Evolutionary conservation across 352 stramenopile species (phyloP).

Genomic region (Phytophthora tentaculata): DNA sequence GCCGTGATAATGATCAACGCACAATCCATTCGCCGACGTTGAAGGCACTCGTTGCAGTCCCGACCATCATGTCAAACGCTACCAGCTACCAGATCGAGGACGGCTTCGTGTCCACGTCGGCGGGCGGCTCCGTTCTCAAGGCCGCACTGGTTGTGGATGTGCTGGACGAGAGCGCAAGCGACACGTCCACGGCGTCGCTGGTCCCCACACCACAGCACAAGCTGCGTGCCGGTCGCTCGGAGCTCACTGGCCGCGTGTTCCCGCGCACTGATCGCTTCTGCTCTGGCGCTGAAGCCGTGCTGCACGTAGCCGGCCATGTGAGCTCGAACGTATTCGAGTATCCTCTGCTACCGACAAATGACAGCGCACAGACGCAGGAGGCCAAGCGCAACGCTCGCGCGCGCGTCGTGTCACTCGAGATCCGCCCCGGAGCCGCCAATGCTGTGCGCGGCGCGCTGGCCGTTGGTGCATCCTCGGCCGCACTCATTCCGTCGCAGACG

Average conservation of each 20-base stretch:
- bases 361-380: constrained; percentile 15
- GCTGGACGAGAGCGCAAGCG: constrained; percentile 35
- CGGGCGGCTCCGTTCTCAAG: constrained; percentile 9
- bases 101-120: constrained; percentile 21
- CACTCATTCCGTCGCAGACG: constrained; percentile 73
- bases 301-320: constrained; percentile 61
- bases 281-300: constrained; percentile 61
- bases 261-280: constrained; percentile 53
- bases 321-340: constrained; percentile 75
- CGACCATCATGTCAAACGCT: constrained; percentile 19
- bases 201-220: constrained; percentile 20
- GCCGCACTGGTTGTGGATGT: constrained; percentile 24
- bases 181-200: constrained; percentile 40
- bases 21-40: constrained; percentile 17
- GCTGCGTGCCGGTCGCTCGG: constrained; percentile 7
- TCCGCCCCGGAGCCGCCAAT: constrained; percentile 57
- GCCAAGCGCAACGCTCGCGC: constrained; percentile 38
- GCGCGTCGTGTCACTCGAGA: constrained; percentile 69
- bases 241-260: constrained; percentile 45
- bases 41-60: constrained; percentile 2
- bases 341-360: constrained; percentile 42
- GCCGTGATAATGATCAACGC: constrained; percentile 6
- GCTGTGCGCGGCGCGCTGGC: constrained; percentile 68
- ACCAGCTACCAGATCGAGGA: constrained; percentile 46
- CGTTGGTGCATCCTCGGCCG: constrained; percentile 52